Evolutionary conservation across 495 filamentous ascomycete species (phyloP), one percentile per base, ranked within the genome.

Genomic region (Opeltia flavorubescens): DNA sequence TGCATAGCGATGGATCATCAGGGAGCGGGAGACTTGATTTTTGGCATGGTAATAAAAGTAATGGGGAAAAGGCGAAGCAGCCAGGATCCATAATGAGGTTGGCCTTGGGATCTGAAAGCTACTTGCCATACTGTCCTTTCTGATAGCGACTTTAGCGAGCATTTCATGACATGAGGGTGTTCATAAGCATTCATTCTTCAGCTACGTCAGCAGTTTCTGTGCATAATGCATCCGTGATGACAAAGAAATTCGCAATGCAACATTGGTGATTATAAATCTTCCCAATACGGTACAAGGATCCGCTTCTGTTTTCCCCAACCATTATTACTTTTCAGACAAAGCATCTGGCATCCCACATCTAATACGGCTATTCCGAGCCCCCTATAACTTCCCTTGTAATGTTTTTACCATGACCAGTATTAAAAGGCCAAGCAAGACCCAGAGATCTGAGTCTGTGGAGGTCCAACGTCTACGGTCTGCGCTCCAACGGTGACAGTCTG

Each of bases 361-460:
- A n/a, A n/a, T n/a, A n/a, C n/a, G n/a, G n/a, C n/a, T n/a, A n/a
- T n/a, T n/a, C n/a, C n/a, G n/a, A n/a, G n/a, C n/a, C n/a, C n/a
- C n/a, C n/a, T n/a, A n/a, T n/a, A n/a, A n/a, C n/a, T n/a, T n/a
- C n/a, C n/a, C n/a, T n/a, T n/a, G n/a, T n/a, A n/a, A n/a, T n/a
- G n/a, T n/a, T n/a, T n/a, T n/a, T n/a, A n/a, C n/a, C n/a, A n/a
- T n/a, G n/a, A n/a, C n/a, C 29, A 31, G 6, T 31, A 31, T 13
- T 31, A 31, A 6, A 6, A 31, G 29, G 6, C 29, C 13, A 13
- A 30, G 52, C 65, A 67, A 44, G 57, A 52, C 12, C 59, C 65
- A 13, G 46, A 55, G n/a, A 57, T 29, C 43, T 67, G 66, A 5
- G 62, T 58, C 60, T 68, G 64, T 4, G 65, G 65, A 29, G 62